Conservation (phyloP, 805 yeast genomes). For the Spathaspora gorwiae region DNA sequence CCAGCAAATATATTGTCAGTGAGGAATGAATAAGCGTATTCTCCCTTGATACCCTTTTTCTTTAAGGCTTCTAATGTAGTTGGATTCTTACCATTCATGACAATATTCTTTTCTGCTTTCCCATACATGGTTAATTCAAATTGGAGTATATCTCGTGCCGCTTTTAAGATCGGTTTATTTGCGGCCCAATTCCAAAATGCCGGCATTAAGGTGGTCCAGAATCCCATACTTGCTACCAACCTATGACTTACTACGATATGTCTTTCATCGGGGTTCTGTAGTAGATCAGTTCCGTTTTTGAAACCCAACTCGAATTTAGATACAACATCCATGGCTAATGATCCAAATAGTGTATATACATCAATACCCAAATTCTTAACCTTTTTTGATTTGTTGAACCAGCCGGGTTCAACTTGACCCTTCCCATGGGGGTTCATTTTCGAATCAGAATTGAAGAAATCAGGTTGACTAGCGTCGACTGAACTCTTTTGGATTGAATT, state of each 20-base stretch:
- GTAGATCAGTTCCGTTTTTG: constrained; percentile 41
- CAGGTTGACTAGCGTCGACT: constrained; percentile 29
- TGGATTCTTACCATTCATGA: constrained; percentile 13
- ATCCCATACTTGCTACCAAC: constrained; percentile 54
- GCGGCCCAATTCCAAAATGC: constrained; percentile 48
- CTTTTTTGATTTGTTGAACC: constrained; percentile 23
- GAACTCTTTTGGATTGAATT: constrained; percentile 22
- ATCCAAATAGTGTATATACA: constrained; percentile 59
- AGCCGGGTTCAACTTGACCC: constrained; percentile 22
- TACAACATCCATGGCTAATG: constrained; percentile 69
- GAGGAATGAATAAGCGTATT: constrained; percentile 34
- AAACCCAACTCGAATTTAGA: constrained; percentile 57
- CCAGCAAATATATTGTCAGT: constrained; percentile 73
- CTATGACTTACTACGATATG: constrained; percentile 42
- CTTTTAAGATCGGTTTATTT: constrained; percentile 30
- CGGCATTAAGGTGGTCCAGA: constrained; percentile 63
- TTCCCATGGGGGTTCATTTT: constrained; percentile 30
- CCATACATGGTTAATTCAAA: constrained; percentile 43
- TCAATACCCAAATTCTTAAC: constrained; percentile 41
- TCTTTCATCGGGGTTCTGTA: constrained; percentile 33
- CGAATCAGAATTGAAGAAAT: constrained; percentile 28
- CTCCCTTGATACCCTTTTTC: constrained; percentile 26
- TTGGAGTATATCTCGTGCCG: constrained; percentile 34
- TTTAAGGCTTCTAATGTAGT: constrained; percentile 34
- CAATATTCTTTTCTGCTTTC: constrained; percentile 30